Evolutionary conservation across 73 alveolate genomes (phyloP).

Genomic region (Paraurostyla sp.): DNA sequence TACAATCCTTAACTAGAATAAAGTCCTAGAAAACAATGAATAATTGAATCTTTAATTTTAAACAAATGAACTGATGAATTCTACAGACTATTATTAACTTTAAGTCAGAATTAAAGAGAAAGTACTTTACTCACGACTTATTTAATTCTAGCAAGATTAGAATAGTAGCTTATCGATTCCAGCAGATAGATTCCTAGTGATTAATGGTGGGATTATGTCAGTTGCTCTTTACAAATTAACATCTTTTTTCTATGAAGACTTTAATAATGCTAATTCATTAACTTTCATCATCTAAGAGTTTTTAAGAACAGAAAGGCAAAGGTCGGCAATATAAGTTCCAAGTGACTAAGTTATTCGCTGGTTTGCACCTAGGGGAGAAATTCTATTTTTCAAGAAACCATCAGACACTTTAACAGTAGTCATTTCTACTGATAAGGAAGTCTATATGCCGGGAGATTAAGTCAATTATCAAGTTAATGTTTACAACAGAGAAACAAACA

Average conservation of each 20-base stretch:
- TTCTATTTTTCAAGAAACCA: slow-evolving; percentile 12
- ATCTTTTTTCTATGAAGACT: too few species aligned
- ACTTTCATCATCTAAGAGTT: too few species aligned
- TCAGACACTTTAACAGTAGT: neutral
- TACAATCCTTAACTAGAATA: neutral
- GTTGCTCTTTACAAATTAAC: neutral
- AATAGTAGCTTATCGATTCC: slow-evolving; percentile 8
- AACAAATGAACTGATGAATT: neutral
- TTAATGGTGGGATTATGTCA: neutral
- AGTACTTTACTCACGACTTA: neutral
- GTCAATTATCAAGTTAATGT: slow-evolving; percentile 18
- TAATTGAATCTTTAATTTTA: neutral
- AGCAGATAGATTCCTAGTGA: neutral
- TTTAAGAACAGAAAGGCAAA: too few species aligned
- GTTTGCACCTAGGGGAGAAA: slow-evolving; percentile 46
- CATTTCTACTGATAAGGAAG: neutral
- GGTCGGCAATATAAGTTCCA: slow-evolving; percentile 15
- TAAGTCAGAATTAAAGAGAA: slow-evolving; percentile 16
- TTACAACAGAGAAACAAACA: neutral
- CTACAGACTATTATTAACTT: neutral
- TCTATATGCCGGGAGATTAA: slow-evolving; percentile 40
- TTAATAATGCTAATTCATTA: too few species aligned
- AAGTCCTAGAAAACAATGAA: neutral
- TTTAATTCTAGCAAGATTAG: neutral
- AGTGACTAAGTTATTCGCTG: neutral